Evolutionary conservation across 202 grass and related monocot genomes (phyloP), one percentile per base, ranked within the genome.

Genomic region (Schoenoplectus tabernaemontani): DNA sequence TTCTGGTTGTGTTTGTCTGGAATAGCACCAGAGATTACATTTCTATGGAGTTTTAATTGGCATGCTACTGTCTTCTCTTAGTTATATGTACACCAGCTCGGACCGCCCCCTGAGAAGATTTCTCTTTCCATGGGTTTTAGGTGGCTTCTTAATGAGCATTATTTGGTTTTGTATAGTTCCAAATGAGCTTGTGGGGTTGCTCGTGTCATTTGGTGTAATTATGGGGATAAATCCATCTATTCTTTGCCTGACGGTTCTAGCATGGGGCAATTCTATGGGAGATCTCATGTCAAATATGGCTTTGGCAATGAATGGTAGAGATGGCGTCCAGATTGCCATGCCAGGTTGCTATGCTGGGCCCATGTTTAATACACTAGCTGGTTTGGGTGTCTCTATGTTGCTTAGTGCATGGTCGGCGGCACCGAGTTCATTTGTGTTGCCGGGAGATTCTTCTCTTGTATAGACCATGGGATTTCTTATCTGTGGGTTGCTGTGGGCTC

Each of bases 191-290:
- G 96, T 98, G 85, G 91, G 87, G 7, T 90, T 98, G 79, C 84
- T 98, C 62, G 96, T 98, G 70, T 89, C 96, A 80, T 85, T 89
- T 68, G 91, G 96, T 73, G 79, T 91, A 69, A 95, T 98, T 81
- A 84, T 95, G 64, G 91, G 91, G 11, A 95, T 98, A 59, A 91
- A 91, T 77, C 91, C 96, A 11, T 98, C 96, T 43, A 98, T 98
- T 75, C 96, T 98, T 68, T 91, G 96, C 9, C 76, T 98, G 59
- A 98, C 96, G 0, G 91, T 98, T 57, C 80, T 98, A 83, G 96
- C 96, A 77, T 98, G 91, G 95, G 95, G 95, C 16, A 98, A 98
- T 81, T 98, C 95, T 0, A 95, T 98, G 95, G 95, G 95, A 4
- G 95, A 98, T 79, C 85, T 98, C 9, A 87, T 98, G 87, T 98